Evolutionary conservation across 345 rosid species (phyloP).

Genomic region (Sisymbrium irio): DNA sequence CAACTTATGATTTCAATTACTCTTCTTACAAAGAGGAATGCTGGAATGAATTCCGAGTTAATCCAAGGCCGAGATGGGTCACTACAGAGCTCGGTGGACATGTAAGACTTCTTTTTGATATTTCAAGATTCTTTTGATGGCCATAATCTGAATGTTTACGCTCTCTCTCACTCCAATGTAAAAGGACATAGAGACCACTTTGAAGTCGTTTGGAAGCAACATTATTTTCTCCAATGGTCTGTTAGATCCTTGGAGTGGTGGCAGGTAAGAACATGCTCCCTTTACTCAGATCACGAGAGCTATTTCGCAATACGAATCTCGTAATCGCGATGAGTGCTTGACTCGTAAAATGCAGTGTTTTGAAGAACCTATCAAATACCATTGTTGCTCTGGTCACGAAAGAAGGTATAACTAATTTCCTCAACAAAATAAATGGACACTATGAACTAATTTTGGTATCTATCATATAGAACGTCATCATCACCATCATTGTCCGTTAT

Average conservation of each 20-base stretch:
- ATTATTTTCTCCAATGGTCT: slow-evolving; percentile 93
- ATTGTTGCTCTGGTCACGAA: slow-evolving; percentile 77
- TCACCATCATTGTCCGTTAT: neutral
- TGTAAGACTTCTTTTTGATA: slow-evolving; percentile 44
- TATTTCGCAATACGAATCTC: neutral
- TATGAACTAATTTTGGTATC: neutral
- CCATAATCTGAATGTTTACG: slow-evolving; percentile 7
- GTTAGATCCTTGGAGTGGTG: slow-evolving; percentile 98
- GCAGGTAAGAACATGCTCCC: slow-evolving; percentile 49
- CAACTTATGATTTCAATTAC: slow-evolving; percentile 54
- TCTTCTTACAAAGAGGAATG: slow-evolving; percentile 66
- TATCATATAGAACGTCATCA: neutral
- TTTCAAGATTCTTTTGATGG: neutral
- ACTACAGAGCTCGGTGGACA: slow-evolving; percentile 86
- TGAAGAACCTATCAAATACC: slow-evolving; percentile 68
- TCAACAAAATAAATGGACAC: neutral
- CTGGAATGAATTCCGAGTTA: slow-evolving; percentile 54
- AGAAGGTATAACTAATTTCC: slow-evolving; percentile 56
- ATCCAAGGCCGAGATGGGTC: slow-evolving; percentile 81
- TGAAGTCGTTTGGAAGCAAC: slow-evolving; percentile 81
- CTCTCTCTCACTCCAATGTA: slow-evolving; percentile 14
- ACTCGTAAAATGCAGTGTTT: slow-evolving; percentile 53
- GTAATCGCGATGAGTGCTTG: slow-evolving; percentile 22
- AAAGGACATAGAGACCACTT: slow-evolving; percentile 64
- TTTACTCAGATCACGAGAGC: neutral